These are phyloP conservation scores for Aspergillus pseudoviridinutans DNA, from an alignment of 2,329 filamentous ascomycete genomes.

Conservation along the genomic window DNA sequence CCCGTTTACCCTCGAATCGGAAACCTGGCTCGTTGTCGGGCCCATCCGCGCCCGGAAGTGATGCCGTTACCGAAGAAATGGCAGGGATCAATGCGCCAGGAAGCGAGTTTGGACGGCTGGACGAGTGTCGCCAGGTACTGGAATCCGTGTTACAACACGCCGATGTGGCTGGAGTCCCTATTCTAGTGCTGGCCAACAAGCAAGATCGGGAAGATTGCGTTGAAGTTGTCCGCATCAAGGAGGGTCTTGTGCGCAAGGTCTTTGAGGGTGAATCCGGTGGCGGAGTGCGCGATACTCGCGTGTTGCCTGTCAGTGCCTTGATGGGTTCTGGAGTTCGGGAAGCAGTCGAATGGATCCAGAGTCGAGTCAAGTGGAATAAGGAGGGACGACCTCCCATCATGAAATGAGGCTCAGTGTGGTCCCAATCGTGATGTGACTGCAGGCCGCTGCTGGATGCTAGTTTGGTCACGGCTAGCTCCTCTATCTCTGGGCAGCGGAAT, in stretches of 20 bases:
- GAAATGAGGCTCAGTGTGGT: slow-evolving; percentile 56
- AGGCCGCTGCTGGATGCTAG: not conserved
- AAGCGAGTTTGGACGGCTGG: slow-evolving; percentile 55
- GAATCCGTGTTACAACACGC: slow-evolving; percentile 85
- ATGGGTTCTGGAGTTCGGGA: slow-evolving; percentile 78
- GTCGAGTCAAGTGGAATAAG: slow-evolving; percentile 93
- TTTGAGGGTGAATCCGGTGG: slow-evolving; percentile 90
- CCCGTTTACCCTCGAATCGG: slow-evolving; percentile 37
- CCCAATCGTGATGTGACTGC: not conserved
- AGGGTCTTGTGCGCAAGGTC: slow-evolving; percentile 89
- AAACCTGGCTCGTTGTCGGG: slow-evolving; percentile 26
- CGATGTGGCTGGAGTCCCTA: slow-evolving; percentile 84
- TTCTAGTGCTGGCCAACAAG: slow-evolving; percentile 93
- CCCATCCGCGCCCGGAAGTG: slow-evolving; percentile 9
- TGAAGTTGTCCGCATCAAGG: slow-evolving; percentile 95
- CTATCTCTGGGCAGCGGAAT: not conserved
- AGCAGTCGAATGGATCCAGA: slow-evolving; percentile 95
- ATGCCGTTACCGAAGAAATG: slow-evolving; percentile 31
- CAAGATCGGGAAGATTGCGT: slow-evolving; percentile 97
- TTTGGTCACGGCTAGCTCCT: not conserved
- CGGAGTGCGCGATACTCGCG: slow-evolving; percentile 82
- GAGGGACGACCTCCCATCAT: slow-evolving; percentile 88
- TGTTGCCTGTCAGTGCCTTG: slow-evolving; percentile 87
- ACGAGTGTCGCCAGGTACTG: slow-evolving; percentile 84
- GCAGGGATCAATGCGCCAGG: slow-evolving; percentile 34